A percentile compares a stretch with the other conserved stretches of the same genome.
Conservation (phyloP, 2,329 filamentous ascomycete genomes). For the Massarina eburnea region DNA sequence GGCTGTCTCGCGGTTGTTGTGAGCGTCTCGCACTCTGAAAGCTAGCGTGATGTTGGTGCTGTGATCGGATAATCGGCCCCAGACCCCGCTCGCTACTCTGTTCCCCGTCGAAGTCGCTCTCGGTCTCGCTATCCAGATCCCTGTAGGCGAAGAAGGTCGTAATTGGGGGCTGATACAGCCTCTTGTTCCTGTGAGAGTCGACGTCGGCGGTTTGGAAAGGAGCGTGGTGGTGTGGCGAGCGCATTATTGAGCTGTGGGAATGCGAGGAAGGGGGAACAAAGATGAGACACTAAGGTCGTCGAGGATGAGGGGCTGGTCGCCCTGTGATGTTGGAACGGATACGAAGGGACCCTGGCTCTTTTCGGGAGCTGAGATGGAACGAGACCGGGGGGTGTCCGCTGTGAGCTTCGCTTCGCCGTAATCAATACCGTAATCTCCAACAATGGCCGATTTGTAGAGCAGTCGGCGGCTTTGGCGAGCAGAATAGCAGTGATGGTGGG, state of each 20-base stretch:
- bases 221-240: slow-evolving; percentile 9
- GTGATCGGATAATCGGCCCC: slow-evolving; percentile 28
- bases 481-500: neutral
- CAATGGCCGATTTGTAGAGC: slow-evolving; percentile 18
- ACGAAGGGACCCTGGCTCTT: slow-evolving; percentile 1
- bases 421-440: slow-evolving; percentile 16
- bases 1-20: slow-evolving; percentile 13
- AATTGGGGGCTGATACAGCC: slow-evolving; percentile 49
- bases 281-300: slow-evolving; percentile 11
- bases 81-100: slow-evolving; percentile 23
- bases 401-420: slow-evolving; percentile 8
- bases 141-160: slow-evolving; percentile 45
- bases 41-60: slow-evolving; percentile 8
- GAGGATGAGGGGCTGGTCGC: slow-evolving; percentile 10
- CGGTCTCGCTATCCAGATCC: slow-evolving; percentile 17
- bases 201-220: slow-evolving; percentile 11
- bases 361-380: slow-evolving; percentile 10
- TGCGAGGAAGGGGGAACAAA: slow-evolving; percentile 6
- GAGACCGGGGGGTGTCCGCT: slow-evolving; percentile 15
- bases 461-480: neutral
- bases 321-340: slow-evolving; percentile 4
- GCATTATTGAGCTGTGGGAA: slow-evolving; percentile 18
- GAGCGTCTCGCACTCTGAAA: slow-evolving; percentile 6
- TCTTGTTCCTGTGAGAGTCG: slow-evolving; percentile 42
- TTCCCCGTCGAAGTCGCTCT: slow-evolving; percentile 3